Base-by-base conservation (phyloP, 2,329 filamentous ascomycete species). In the Teratosphaeria destructans region DNA sequence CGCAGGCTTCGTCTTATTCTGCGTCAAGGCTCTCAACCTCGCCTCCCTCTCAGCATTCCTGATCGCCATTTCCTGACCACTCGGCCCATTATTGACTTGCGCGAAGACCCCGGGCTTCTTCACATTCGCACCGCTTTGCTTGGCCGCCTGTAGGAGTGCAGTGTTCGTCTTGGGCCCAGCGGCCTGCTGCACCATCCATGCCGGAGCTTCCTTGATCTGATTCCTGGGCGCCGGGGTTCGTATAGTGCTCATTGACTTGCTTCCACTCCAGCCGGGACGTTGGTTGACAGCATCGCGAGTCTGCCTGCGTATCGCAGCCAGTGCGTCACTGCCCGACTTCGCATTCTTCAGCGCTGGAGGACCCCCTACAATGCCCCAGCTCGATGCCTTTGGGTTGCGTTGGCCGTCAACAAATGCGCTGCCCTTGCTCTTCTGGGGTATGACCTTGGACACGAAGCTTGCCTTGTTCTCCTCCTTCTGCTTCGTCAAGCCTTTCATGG, bases 401-500 rank as follows among this genome's bases (percentile, higher is more conserved):
- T 35, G 19, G 12, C 61, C 61, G 47, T 64, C 62, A 6, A 62
- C 53, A 55, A 60, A 60, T 5, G 54, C 55, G 14, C 19, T 23
- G n/a, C 52, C 23, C 23, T 29, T 55, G 53, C 52, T 49, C 37
- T 26, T 39, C 34, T 58, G 52, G 8, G 59, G 52, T 12, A 65
- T 54, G 5, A 65, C 58, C 52, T 57, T 59, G 12, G 39, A 26
- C 29, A 61, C 55, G 29, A 60, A 58, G 12, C 49, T 59, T 1
- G 68, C 64, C 39, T 86, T 85, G 26, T 78, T 77, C 4, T 78
- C 77, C 7, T 87, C 78, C 57, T 82, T 78, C 57, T 79, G 75
- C 37, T 82, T 77, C 43, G 85, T 81, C 62, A 86, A 78, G 52
- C 77, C 78, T 64, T 83, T 80, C 69, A 92, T 86, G 63, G 85